Percentiles rank a stretch among this genome's conserved stretches.
phyloP scores from a whole-genome alignment of 345 rosid genomes.

The Brassica rapa region DNA sequence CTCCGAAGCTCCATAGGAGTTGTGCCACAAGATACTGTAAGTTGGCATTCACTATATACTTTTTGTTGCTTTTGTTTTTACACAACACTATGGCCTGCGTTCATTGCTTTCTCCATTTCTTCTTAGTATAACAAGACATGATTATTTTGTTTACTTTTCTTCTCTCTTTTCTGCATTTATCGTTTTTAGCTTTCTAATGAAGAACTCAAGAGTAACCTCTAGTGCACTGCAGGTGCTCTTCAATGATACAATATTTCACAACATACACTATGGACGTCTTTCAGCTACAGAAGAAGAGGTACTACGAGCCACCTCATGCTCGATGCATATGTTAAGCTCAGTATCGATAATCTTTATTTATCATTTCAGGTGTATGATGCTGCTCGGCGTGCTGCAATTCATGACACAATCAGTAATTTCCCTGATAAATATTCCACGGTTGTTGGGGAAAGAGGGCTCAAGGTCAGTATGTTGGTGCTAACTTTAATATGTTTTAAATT shows the following conservation, averaged over 20 bases:
- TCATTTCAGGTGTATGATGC: slow-evolving; percentile 84
- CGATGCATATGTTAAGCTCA: not conserved
- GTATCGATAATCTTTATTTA: slow-evolving; percentile 14
- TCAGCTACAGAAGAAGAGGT: slow-evolving; percentile 95
- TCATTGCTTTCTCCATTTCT: not conserved
- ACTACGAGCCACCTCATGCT: slow-evolving; percentile 17
- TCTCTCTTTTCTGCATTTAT: not conserved
- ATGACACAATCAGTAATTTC: slow-evolving; percentile 86
- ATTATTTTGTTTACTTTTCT: not conserved
- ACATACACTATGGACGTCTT: slow-evolving; percentile 90
- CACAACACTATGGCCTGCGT: not conserved
- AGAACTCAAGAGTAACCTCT: slow-evolving; percentile 10
- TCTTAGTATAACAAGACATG: not conserved
- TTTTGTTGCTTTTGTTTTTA: not conserved
- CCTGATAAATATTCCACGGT: slow-evolving; percentile 89
- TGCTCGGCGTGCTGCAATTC: slow-evolving; percentile 92
- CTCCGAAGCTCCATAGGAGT: slow-evolving; percentile 77
- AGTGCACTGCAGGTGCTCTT: slow-evolving; percentile 76
- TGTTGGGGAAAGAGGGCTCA: slow-evolving; percentile 97
- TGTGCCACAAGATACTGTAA: slow-evolving; percentile 98
- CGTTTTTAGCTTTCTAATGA: not conserved
- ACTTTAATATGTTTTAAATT: not conserved
- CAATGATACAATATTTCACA: slow-evolving; percentile 93
- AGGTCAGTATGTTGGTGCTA: slow-evolving; percentile 60
- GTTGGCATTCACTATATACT: slow-evolving; percentile 31